phyloP scores from a whole-genome alignment of 345 rosid species.

The Lepidium didymum region DNA sequence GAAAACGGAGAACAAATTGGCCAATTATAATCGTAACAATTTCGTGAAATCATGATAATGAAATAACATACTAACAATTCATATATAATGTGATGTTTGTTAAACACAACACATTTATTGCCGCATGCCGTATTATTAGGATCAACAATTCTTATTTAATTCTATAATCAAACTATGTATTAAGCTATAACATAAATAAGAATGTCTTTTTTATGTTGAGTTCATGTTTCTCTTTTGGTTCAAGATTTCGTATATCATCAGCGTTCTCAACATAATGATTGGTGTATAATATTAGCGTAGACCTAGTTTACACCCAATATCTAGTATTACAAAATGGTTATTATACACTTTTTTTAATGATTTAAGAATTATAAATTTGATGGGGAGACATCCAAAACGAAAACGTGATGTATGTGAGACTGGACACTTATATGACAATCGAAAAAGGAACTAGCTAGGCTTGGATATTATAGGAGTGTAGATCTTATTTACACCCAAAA shows the following conservation, averaged over 20 bases:
- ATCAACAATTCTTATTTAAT: background rate
- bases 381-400: too few relatives aligned
- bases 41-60: background rate
- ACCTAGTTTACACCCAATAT: too few relatives aligned
- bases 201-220: background rate
- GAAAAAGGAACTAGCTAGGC: too few relatives aligned
- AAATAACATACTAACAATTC: constrained; percentile 18
- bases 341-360: too few relatives aligned
- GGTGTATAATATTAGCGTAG: too few relatives aligned
- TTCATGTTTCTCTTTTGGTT: background rate
- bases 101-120: constrained; percentile 13
- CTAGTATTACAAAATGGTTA: too few relatives aligned
- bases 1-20: constrained; percentile 13
- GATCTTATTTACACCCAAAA: too few relatives aligned
- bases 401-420: too few relatives aligned
- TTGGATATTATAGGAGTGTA: too few relatives aligned
- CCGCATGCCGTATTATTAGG: constrained; percentile 21
- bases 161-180: background rate
- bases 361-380: too few relatives aligned
- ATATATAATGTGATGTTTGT: constrained; percentile 14
- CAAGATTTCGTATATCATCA: background rate
- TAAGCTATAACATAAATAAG: background rate
- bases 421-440: too few relatives aligned
- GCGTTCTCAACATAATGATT: background rate
- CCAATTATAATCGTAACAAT: background rate